These are phyloP conservation scores for Mollisiaceae sp. DNA, from an alignment of 2,329 filamentous ascomycete genomes.

Conservation along the genomic window DNA sequence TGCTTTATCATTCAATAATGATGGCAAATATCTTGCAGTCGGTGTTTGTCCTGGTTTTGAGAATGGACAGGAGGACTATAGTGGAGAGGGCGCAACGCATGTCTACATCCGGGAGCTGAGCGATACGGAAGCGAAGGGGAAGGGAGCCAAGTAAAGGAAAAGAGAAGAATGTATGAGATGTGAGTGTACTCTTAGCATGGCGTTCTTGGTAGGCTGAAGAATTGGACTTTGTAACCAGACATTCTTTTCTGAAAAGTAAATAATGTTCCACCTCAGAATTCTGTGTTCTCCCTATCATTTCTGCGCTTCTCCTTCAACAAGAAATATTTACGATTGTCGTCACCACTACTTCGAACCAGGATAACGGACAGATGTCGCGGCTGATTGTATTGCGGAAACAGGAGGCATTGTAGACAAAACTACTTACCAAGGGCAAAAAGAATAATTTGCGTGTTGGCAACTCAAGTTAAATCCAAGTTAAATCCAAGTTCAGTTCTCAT, in stretches of 20 bases:
- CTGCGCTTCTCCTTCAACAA: no score
- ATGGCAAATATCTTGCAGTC: conserved; percentile 69
- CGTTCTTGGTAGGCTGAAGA: conserved; percentile 28
- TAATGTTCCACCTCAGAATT: no score
- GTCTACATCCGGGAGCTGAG: conserved; percentile 83
- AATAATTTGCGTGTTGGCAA: no score
- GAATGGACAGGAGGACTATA: conserved; percentile 75
- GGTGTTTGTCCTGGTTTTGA: conserved; percentile 74
- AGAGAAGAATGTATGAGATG: not conserved
- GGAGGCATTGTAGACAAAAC: no score
- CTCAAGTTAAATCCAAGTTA: no score
- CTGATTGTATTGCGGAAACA: no score
- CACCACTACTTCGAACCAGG: no score
- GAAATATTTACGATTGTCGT: no score
- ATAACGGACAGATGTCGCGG: no score
- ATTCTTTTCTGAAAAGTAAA: not conserved
- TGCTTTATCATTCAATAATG: conserved; percentile 64
- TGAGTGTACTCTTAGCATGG: conserved; percentile 34
- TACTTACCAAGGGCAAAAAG: no score
- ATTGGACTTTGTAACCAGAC: not conserved
- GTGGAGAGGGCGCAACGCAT: conserved; percentile 72
- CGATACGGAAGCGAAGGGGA: conserved; percentile 74
- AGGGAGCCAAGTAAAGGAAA: conserved; percentile 38
- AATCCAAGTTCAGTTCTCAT: not conserved
- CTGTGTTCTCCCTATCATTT: no score